Percentiles rank a stretch among this genome's conserved stretches.
phyloP scores from a whole-genome alignment of 2,329 filamentous ascomycete species.

The Beauveria medogensis region DNA sequence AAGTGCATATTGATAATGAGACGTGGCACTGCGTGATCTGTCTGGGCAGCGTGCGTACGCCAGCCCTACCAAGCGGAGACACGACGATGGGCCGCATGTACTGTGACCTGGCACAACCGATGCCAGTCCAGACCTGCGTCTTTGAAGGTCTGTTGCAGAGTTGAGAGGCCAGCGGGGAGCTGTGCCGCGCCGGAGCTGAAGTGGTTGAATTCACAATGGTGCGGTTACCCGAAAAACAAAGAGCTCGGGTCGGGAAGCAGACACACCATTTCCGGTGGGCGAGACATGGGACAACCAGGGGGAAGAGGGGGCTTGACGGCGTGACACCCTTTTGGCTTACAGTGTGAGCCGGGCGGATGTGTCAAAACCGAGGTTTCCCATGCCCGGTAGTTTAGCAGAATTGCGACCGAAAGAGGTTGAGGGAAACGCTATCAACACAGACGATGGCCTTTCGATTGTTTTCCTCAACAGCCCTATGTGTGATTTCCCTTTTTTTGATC shows the following conservation, averaged over 20 bases:
- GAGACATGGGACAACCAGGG: not conserved
- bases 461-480: not conserved
- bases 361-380: not conserved
- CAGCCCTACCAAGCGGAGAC: slow-evolving; percentile 4
- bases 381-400: not conserved
- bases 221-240: not conserved
- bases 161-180: not conserved
- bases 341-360: not conserved
- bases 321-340: not conserved
- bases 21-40: not conserved
- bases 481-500: not conserved
- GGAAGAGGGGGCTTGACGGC: not conserved
- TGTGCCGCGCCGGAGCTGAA: not conserved
- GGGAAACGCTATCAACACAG: not conserved
- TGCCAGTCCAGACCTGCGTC: not conserved
- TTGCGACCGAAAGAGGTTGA: not conserved
- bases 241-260: not conserved
- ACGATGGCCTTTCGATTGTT: not conserved
- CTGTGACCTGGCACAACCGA: not conserved
- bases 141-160: not conserved
- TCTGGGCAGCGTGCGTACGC: not conserved
- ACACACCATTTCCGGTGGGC: not conserved
- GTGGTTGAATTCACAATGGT: not conserved
- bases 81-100: not conserved
- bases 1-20: not conserved